phyloP scores from a whole-genome alignment of 78 protist genomes.

The Dictyostelium purpureum region DNA sequence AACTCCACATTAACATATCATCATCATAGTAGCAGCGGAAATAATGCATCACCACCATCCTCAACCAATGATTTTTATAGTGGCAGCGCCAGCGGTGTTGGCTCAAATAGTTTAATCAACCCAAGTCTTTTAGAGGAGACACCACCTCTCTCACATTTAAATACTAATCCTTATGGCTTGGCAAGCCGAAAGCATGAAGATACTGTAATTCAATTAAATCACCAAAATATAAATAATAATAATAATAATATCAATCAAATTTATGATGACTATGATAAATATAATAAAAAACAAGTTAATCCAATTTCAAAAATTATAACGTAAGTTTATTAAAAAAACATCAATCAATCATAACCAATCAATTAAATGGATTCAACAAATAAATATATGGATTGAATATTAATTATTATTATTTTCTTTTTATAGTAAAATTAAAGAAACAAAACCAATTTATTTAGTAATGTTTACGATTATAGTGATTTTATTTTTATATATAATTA shows the following conservation, averaged over 20 bases:
- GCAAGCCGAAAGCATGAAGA: slow-evolving; percentile 54
- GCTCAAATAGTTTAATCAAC: not conserved
- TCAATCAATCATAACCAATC: not conserved
- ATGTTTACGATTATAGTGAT: not conserved
- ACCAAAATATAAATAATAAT: not conserved
- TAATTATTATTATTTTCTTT: not conserved
- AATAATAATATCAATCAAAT: not conserved
- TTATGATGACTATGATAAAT: slow-evolving; percentile 31
- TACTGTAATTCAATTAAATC: slow-evolving; percentile 17
- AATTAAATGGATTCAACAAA: not conserved
- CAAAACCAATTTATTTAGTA: not conserved
- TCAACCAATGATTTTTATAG: not conserved
- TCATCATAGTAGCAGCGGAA: not conserved
- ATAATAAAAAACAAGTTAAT: slow-evolving; percentile 5
- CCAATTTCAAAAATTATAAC: not conserved
- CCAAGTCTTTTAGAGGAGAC: slow-evolving; percentile 48
- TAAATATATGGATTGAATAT: not conserved
- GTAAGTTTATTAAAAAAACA: not conserved
- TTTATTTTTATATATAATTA: not conserved
- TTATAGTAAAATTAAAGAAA: not conserved
- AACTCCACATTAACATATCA: not conserved
- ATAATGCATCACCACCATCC: not conserved
- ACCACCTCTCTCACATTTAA: slow-evolving; percentile 63
- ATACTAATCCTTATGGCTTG: slow-evolving; percentile 45
- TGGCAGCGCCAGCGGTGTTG: not conserved